These are phyloP conservation scores for peach (Prunus persica) DNA, from an alignment of 306 rosid species.

Conservation along the genomic window Prunus_persica_NCBIv2 NC_034012.1:4194001-4194500, in stretches of 20 bases:
- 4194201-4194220: background rate
- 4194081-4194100: too few species aligned
- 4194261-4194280: background rate
- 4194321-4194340: background rate
- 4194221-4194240: slow-evolving; percentile 7
- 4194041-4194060: too few species aligned
- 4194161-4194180: background rate
- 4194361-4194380: too few species aligned
- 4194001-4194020: too few species aligned
- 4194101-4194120: background rate
- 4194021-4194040: too few species aligned
- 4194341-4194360: background rate
- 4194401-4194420: background rate
- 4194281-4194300: background rate
- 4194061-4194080: too few species aligned
- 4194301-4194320: background rate
- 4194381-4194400: background rate
- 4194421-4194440: background rate
- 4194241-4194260: background rate
- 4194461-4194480: slow-evolving; percentile 1
- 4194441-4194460: slow-evolving; percentile 9
- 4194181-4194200: background rate
- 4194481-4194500: background rate
- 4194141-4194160: slow-evolving; percentile 13
- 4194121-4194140: slow-evolving; percentile 5